Conservation (phyloP, 371 early-diverging fungal species). For the Parasitella parasitica region DNA sequence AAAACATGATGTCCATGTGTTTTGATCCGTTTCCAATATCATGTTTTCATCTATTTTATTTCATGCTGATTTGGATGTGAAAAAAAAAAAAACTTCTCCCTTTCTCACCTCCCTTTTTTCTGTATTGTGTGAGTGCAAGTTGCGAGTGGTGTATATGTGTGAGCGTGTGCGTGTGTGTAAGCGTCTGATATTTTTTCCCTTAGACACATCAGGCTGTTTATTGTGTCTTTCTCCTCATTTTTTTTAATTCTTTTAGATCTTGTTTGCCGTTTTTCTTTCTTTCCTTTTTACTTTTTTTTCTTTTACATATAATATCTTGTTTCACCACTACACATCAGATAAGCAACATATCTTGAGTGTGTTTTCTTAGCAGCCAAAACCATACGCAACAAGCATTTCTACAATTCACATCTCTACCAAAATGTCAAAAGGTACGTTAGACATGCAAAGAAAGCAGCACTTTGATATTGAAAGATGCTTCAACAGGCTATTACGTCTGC, state of each 20-base stretch:
- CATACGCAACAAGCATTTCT: neutral
- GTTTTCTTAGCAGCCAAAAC: neutral
- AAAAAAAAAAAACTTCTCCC: neutral
- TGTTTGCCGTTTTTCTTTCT: neutral
- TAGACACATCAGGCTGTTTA: neutral
- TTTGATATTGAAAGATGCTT: neutral
- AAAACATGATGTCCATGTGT: neutral
- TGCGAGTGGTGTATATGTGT: neutral
- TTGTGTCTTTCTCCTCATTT: neutral
- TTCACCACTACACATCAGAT: neutral
- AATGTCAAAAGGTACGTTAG: slow-evolving; percentile 9
- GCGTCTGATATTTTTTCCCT: neutral
- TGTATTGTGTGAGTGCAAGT: neutral
- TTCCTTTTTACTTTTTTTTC: neutral
- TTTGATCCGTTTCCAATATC: neutral
- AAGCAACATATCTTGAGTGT: neutral
- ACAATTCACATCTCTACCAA: neutral
- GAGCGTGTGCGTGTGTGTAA: neutral
- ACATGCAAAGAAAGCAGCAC: neutral
- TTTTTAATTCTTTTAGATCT: neutral
- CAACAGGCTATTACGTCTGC: slow-evolving; percentile 46
- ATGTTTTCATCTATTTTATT: neutral
- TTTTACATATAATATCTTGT: neutral
- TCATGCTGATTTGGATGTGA: neutral
- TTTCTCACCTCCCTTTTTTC: slow-evolving; percentile 1